Evolutionary conservation across 2,329 filamentous ascomycete genomes (phyloP), one percentile per base, ranked within the genome.

Genomic region (Annulohypoxylon truncatum): DNA sequence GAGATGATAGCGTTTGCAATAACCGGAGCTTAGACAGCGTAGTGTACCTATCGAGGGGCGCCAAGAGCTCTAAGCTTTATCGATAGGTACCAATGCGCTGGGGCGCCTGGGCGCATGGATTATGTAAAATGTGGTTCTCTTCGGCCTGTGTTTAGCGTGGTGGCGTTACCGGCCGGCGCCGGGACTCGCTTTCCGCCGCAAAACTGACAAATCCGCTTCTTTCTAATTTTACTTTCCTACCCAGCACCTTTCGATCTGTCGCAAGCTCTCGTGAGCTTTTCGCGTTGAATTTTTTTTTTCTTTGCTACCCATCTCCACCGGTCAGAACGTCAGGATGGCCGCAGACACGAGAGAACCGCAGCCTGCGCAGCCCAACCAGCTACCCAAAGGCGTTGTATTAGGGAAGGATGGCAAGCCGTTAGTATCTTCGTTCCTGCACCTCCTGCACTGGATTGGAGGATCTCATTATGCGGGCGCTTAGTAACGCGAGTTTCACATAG

Each of bases 371-470:
- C 66, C 66, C 54, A 57, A 61, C 61, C 67, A 84, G 74, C 79
- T 91, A 28, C 87, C 91, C 13, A 92, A 90, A 74, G 91, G 92
- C 68, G 84, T 95, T 2, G 86, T 95, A 35, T 80, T 95, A 33
- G 92, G 90, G 47, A 90, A 90, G 68, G 92, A 96, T 81, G 92
- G 92, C 60, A 96, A 96, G 80, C 92, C 92, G 92, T 95, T 80
- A 28, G 90, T 79, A 20, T 61, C 42, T 29, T 47, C 47, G 31
- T 8, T n/a, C n/a, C n/a, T n/a, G n/a, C n/a, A n/a, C n/a, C n/a
- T n/a, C n/a, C 38, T 22, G 10, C 38, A 4, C 4, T 18, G 15
- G 18, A 42, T 31, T 8, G 15, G 6, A 22, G 18, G 15, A 38
- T 64, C 29, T 33, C 18, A 18, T 29, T 56, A 29, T 51, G 20